These are phyloP conservation scores for Melanomma pulvis-pyrius DNA, from an alignment of 495 filamentous ascomycete genomes.

Conservation along the genomic window DNA sequence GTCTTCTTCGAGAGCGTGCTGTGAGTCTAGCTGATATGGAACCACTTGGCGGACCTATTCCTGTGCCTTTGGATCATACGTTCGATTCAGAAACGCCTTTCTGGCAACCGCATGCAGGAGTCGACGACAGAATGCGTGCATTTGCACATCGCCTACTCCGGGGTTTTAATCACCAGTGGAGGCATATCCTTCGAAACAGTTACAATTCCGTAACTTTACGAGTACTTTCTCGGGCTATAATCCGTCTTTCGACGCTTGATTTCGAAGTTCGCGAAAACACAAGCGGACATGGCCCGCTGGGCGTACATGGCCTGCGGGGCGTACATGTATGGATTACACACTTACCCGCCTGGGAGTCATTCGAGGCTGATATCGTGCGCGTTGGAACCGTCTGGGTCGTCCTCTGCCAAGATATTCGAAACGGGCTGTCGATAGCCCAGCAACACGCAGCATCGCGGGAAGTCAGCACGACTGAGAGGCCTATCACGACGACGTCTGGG, in stretches of 20 bases:
- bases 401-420: constrained; percentile 21
- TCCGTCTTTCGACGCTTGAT: constrained; percentile 28
- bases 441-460: constrained; percentile 22
- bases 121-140: constrained; percentile 22
- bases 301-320: constrained; percentile 20
- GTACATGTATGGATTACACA: constrained; percentile 28
- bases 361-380: constrained; percentile 21
- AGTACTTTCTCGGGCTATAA: constrained; percentile 25
- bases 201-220: constrained; percentile 29
- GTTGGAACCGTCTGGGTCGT: constrained; percentile 23
- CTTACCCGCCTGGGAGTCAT: constrained; percentile 21
- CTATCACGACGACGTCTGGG: constrained; percentile 14
- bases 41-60: constrained; percentile 20
- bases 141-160: constrained; percentile 22
- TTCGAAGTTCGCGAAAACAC: constrained; percentile 26
- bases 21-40: constrained; percentile 28
- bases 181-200: constrained; percentile 20
- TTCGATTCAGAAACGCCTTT: constrained; percentile 18
- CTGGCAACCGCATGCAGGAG: constrained; percentile 17
- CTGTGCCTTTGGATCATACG: constrained; percentile 17
- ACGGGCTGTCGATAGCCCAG: constrained; percentile 24
- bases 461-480: constrained; percentile 2
- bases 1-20: constrained; percentile 29
- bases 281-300: constrained; percentile 10
- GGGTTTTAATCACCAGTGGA: constrained; percentile 27